phyloP scores from a whole-genome alignment of 169 alveolate species.

The Amoebophrya sp. region DNA sequence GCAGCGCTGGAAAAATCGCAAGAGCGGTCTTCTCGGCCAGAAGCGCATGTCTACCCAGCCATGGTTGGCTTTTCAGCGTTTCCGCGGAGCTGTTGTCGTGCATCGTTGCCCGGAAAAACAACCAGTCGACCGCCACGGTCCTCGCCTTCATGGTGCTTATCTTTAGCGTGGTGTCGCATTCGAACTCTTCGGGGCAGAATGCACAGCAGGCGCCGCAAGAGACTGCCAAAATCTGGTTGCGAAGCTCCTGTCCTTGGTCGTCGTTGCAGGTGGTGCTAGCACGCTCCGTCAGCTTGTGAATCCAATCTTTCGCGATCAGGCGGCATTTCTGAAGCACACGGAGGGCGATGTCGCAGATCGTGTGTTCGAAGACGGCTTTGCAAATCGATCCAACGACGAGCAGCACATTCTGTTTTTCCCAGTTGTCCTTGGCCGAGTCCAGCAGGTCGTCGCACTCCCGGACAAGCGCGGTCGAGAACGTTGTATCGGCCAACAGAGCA shows the following conservation, averaged over 20 bases:
- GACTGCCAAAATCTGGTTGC: background rate
- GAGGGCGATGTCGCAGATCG: background rate
- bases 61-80: too few species aligned
- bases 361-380: background rate
- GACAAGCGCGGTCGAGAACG: background rate
- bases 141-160: too few species aligned
- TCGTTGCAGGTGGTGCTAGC: background rate
- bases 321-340: background rate
- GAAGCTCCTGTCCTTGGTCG: background rate
- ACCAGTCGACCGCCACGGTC: too few species aligned
- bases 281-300: background rate
- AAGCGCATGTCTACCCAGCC: too few species aligned
- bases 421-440: background rate
- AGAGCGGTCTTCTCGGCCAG: too few species aligned
- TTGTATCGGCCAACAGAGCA: background rate
- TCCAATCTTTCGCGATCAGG: background rate
- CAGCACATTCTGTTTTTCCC: background rate
- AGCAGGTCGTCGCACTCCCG: background rate
- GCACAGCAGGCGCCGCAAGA: too few species aligned
- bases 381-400: background rate
- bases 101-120: too few species aligned
- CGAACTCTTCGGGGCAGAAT: too few species aligned
- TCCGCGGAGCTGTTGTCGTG: too few species aligned
- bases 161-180: too few species aligned
- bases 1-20: too few species aligned